Evolutionary conservation across 2,329 filamentous ascomycete species (phyloP), one percentile per base, ranked within the genome.

Genomic region (Cordyceps cateniannulata): DNA sequence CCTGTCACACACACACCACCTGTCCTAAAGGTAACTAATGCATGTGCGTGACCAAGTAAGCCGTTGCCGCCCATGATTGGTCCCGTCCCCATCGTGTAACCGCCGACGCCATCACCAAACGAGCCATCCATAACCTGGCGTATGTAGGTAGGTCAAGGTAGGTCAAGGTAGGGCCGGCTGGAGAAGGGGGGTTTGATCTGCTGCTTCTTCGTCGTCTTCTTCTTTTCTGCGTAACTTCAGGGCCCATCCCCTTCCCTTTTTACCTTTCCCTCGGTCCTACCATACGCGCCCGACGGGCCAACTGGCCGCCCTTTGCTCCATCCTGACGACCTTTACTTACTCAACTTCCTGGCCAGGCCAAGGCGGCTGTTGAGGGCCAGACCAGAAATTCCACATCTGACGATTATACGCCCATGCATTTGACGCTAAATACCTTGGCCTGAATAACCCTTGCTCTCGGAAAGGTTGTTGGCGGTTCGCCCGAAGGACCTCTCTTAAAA

Each of bases 11-110:
- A 42, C 35, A 38, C 35, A 38, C n/a, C 32, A 22, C n/a, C 20
- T 40, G 20, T 14, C 10, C 35, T 10, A 42, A 5, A 5, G 29
- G 12, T 12, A 5, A 12, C 29, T 16, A 10, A 40, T 40, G 38
- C 38, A 40, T n/a, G 38, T 5, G 5, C 38, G 14, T n/a, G 38
- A 18, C 38, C 38, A 40, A n/a, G 12, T 18, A 16, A 42, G 4
- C 22, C 32, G 27, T 32, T 20, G 16, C 35, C n/a, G 18, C 38
- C 16, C 25, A 8, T 58, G 38, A 62, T 62, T 62, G 60, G 60
- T 25, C 48, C 25, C 18, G 20, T 10, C 35, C 60, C 53, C 60
- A 62, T 57, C 53, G 44, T 62, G 52, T 58, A 62, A 62, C 60
- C 60, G 60, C 60, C 60, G 47, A 52, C 29, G n/a, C 50, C 50